A percentile compares a stretch with the other conserved stretches of the same genome.
Conservation (phyloP, 2,329 filamentous ascomycete species). For the Hypocrella siamensis region DNA sequence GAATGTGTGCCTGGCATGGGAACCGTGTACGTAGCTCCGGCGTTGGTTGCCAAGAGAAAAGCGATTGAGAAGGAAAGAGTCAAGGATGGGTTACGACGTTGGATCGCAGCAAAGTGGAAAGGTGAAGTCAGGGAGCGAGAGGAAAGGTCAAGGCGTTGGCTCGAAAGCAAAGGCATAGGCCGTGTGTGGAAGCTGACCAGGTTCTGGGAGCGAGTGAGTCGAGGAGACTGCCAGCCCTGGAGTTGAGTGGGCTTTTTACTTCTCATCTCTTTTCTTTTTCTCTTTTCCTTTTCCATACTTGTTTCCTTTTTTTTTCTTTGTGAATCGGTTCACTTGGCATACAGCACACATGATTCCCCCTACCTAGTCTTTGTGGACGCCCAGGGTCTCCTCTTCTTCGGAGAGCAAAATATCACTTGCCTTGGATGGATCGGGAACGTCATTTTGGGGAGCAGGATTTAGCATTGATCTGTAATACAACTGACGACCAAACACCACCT, state of each 20-base stretch:
- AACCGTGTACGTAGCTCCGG: slow-evolving; percentile 34
- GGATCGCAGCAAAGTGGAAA: slow-evolving; percentile 45
- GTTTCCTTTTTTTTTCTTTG: background rate
- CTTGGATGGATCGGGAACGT: too few species aligned
- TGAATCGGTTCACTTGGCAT: too few species aligned
- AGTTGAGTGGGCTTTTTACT: background rate
- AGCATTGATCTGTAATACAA: too few species aligned
- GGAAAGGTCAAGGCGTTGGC: slow-evolving; percentile 28
- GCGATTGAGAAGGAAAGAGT: slow-evolving; percentile 51
- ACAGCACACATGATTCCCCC: too few species aligned
- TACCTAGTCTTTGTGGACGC: too few species aligned
- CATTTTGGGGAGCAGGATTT: too few species aligned
- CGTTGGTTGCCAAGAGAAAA: slow-evolving; percentile 44
- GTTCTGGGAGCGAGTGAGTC: slow-evolving; percentile 50
- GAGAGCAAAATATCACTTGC: too few species aligned
- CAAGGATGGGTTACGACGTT: slow-evolving; percentile 49
- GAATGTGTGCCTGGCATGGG: slow-evolving; percentile 40
- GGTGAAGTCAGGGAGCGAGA: slow-evolving; percentile 33
- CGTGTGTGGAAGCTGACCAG: slow-evolving; percentile 44
- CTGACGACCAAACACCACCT: too few species aligned
- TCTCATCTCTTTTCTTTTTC: background rate
- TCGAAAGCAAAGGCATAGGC: slow-evolving; percentile 36
- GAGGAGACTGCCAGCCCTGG: slow-evolving; percentile 15
- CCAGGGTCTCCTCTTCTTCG: too few species aligned
- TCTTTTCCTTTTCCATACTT: background rate